Conservation (phyloP, 371 early-diverging fungal species). For the Funneliformis caledonium region DNA sequence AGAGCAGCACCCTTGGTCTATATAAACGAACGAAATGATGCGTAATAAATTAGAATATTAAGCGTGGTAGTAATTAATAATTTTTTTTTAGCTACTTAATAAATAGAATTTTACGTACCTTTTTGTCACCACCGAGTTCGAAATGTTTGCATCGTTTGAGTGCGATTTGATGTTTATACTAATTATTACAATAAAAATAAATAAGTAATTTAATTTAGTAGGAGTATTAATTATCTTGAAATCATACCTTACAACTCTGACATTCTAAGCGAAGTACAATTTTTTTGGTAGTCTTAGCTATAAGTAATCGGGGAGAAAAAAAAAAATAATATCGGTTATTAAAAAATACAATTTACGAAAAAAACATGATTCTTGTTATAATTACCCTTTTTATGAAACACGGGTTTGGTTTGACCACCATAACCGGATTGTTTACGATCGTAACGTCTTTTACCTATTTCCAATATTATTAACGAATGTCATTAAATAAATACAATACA, state of each 20-base stretch:
- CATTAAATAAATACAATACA: constrained; percentile 49
- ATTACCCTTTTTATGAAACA: constrained; percentile 79
- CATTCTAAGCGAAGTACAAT: constrained; percentile 98
- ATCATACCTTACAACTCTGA: constrained; percentile 84
- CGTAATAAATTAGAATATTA: not conserved
- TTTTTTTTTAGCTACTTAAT: not conserved
- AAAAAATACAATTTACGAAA: not conserved
- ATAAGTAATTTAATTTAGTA: not conserved
- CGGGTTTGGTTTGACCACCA: constrained; percentile 99
- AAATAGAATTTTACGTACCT: constrained; percentile 57
- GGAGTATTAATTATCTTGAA: not conserved
- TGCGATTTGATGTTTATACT: constrained; percentile 91
- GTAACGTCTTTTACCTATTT: constrained; percentile 81
- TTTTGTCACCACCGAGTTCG: constrained; percentile 99
- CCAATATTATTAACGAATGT: constrained; percentile 34
- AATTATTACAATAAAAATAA: not conserved
- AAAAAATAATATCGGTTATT: not conserved
- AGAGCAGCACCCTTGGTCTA: constrained; percentile 43
- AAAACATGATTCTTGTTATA: not conserved
- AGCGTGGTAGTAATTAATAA: not conserved
- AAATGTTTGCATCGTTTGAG: constrained; percentile 99
- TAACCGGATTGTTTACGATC: constrained; percentile 91
- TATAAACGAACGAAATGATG: not conserved
- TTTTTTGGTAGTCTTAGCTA: constrained; percentile 99
- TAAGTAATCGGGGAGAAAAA: not conserved